phyloP scores from a whole-genome alignment of 2,329 filamentous ascomycete genomes.

The Arthrocladium fulminans region DNA sequence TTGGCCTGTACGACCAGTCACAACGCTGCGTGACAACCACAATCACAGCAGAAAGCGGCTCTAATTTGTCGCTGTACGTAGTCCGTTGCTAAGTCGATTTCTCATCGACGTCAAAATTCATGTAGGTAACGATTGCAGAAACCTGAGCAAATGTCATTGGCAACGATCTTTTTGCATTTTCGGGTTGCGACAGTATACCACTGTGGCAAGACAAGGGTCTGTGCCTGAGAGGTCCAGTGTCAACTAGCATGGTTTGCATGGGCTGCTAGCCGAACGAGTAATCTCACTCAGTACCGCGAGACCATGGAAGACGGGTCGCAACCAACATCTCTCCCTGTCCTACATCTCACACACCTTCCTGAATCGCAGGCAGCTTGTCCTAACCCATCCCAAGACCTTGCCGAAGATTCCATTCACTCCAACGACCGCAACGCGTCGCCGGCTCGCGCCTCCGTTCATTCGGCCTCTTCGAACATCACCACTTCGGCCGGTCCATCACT shows the following conservation, averaged over 20 bases:
- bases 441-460: slow-evolving; percentile 2
- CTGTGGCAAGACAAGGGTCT: slow-evolving; percentile 1
- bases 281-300: neutral
- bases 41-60: neutral
- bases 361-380: neutral
- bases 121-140: neutral
- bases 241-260: slow-evolving; percentile 4
- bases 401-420: neutral
- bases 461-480: neutral
- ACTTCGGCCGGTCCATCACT: slow-evolving; percentile 1
- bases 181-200: too few relatives aligned
- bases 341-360: neutral
- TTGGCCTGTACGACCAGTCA: neutral
- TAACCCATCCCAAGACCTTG: neutral
- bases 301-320: slow-evolving; percentile 1
- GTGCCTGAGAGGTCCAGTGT: neutral
- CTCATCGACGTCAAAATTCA: neutral
- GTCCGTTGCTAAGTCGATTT: neutral
- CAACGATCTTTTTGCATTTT: too few relatives aligned
- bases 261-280: slow-evolving; percentile 1
- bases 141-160: too few relatives aligned
- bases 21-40: neutral
- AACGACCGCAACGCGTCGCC: slow-evolving; percentile 5
- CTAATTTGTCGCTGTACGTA: neutral
- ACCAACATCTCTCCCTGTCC: neutral